Percentiles rank a stretch among this genome's conserved stretches.
Evolutionary conservation across 139 green algal genomes (phyloP).

Genomic region (Gonium pectorale): DNA sequence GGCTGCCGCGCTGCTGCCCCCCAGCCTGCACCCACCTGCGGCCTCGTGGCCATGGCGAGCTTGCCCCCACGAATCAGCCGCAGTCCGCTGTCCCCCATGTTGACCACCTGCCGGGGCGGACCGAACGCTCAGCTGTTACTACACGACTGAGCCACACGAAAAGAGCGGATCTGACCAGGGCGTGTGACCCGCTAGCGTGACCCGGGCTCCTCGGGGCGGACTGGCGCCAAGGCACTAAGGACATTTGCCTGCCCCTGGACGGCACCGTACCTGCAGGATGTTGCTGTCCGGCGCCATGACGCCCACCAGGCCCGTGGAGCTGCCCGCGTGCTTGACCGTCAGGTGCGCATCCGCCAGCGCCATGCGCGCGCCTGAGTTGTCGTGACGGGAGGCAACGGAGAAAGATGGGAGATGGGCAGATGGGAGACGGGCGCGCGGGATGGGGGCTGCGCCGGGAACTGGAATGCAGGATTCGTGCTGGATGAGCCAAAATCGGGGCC

Average conservation of each 20-base stretch:
- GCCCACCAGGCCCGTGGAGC: constrained; percentile 61
- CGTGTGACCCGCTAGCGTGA: no score
- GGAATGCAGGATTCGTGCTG: no score
- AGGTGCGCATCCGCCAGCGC: constrained; percentile 59
- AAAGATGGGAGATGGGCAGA: not conserved
- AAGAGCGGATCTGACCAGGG: no score
- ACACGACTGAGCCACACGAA: no score
- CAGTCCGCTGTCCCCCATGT: constrained; percentile 85
- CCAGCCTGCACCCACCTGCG: not conserved
- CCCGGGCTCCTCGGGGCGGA: no score
- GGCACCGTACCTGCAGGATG: constrained; percentile 41
- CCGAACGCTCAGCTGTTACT: no score
- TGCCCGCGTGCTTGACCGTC: constrained; percentile 56
- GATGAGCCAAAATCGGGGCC: no score
- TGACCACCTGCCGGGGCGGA: constrained; percentile 60
- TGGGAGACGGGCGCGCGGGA: not conserved
- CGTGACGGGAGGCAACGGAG: not conserved
- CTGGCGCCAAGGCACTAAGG: no score
- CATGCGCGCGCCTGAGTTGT: constrained; percentile 31
- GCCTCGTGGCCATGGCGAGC: constrained; percentile 71
- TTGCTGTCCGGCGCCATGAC: constrained; percentile 38
- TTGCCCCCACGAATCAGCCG: constrained; percentile 70
- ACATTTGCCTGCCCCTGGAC: no score
- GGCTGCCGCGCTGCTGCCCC: no score
- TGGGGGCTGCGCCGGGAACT: not conserved